Evolutionary conservation across 73 alveolate genomes (phyloP).

Genomic region (Paramecium sexaurelia): DNA sequence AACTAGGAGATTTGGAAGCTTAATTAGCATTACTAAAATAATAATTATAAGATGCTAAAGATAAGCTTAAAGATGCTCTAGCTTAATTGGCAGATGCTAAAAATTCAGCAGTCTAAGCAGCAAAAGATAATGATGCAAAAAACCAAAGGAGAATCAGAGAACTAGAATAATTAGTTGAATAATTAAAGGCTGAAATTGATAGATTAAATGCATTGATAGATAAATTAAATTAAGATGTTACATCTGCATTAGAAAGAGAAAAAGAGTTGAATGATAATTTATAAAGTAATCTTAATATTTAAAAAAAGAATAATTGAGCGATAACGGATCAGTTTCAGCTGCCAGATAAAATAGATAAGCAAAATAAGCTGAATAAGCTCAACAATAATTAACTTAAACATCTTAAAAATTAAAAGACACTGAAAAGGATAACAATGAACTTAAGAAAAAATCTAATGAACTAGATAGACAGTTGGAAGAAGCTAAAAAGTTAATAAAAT

Average conservation of each 20-base stretch:
- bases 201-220: constrained; percentile 33
- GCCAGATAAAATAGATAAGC: constrained; percentile 22
- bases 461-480: constrained; percentile 22
- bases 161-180: not conserved
- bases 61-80: not conserved
- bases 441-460: not conserved
- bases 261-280: constrained; percentile 9
- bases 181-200: constrained; percentile 22
- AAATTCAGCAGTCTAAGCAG: not conserved
- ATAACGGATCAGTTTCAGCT: not conserved
- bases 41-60: constrained; percentile 29
- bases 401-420: not conserved
- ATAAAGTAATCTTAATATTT: not conserved
- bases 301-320: not conserved
- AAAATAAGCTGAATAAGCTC: constrained; percentile 3
- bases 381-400: not conserved
- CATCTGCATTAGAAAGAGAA: not conserved
- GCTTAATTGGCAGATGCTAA: constrained; percentile 12
- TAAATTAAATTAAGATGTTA: constrained; percentile 24
- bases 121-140: constrained; percentile 31
- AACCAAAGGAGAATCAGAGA: constrained; percentile 1
- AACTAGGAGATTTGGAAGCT: not conserved
- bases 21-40: not conserved
- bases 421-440: constrained; percentile 26
- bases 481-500: not conserved